Conservation (phyloP, 495 filamentous ascomycete species). For the Talaromyces trachyspermus region DNA sequence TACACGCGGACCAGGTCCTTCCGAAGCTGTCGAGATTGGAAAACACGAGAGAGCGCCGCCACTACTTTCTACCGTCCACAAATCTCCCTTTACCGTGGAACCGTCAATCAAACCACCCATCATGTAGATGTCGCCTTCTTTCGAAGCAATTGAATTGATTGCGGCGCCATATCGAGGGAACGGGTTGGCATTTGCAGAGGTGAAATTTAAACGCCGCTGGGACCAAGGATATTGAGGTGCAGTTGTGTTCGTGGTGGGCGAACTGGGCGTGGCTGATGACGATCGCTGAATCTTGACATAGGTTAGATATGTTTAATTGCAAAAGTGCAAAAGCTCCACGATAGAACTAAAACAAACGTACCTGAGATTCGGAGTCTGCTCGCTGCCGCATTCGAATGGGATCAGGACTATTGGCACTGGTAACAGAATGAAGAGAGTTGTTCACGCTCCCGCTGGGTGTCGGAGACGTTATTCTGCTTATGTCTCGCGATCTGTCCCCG, state of each 20-base stretch:
- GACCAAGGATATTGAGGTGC: conserved; percentile 91
- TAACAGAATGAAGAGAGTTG: conserved; percentile 53
- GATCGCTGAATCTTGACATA: conserved; percentile 25
- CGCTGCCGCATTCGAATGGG: conserved; percentile 41
- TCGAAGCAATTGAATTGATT: conserved; percentile 84
- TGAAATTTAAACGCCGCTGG: conserved; percentile 78
- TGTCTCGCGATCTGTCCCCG: conserved; percentile 35
- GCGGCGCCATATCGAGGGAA: conserved; percentile 97
- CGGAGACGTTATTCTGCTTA: conserved; percentile 39
- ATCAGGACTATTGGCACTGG: conserved; percentile 44
- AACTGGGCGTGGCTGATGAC: conserved; percentile 26
- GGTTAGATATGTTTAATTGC: background rate
- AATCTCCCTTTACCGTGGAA: conserved; percentile 87
- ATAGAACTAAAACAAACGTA: conserved; percentile 24
- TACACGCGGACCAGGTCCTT: conserved; percentile 91
- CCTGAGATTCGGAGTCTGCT: conserved; percentile 45
- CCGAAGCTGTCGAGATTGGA: conserved; percentile 81
- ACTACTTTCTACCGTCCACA: conserved; percentile 95
- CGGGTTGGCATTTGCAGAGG: conserved; percentile 72
- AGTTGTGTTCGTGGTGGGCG: conserved; percentile 34
- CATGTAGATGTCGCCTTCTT: conserved; percentile 94
- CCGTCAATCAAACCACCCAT: conserved; percentile 97
- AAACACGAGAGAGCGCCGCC: conserved; percentile 79
- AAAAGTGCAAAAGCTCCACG: background rate
- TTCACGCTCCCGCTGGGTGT: conserved; percentile 59